phyloP scores from a whole-genome alignment of 2,329 filamentous ascomycete genomes.

The Clarireedia sp. region DNA sequence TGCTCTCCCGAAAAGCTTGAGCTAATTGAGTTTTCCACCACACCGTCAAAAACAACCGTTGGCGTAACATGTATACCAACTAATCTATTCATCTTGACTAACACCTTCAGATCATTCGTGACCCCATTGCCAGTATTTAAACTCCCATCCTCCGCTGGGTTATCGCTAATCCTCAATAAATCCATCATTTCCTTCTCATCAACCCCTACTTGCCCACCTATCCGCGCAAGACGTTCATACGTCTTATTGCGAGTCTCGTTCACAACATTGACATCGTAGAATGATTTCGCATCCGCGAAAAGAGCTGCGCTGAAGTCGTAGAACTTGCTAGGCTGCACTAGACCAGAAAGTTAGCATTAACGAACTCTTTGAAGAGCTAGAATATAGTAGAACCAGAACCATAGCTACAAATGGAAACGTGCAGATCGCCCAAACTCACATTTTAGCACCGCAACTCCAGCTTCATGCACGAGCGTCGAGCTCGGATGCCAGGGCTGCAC shows the following conservation, averaged over 20 bases:
- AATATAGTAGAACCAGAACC: not conserved
- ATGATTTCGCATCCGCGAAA: slow-evolving; percentile 62
- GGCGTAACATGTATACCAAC: slow-evolving; percentile 85
- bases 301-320: slow-evolving; percentile 60
- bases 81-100: slow-evolving; percentile 72
- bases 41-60: slow-evolving; percentile 80
- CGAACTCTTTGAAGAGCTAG: not conserved
- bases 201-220: slow-evolving; percentile 61
- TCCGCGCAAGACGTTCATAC: slow-evolving; percentile 67
- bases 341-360: not conserved
- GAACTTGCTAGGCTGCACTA: slow-evolving; percentile 39
- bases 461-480: slow-evolving; percentile 73
- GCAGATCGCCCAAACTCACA: slow-evolving; percentile 33
- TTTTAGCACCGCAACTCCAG: slow-evolving; percentile 70
- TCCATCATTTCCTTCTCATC: slow-evolving; percentile 62
- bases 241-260: slow-evolving; percentile 79
- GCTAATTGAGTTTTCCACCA: slow-evolving; percentile 70
- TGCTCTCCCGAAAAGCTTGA: slow-evolving; percentile 71
- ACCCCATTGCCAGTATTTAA: slow-evolving; percentile 75
- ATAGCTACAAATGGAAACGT: no score
- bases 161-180: slow-evolving; percentile 61
- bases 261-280: slow-evolving; percentile 79
- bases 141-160: slow-evolving; percentile 56
- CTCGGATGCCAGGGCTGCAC: slow-evolving; percentile 94
- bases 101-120: slow-evolving; percentile 75